Evolutionary conservation across 1,284 basidiomycete species (phyloP).

Genomic region (Cutaneotrichosporon dermatis): DNA sequence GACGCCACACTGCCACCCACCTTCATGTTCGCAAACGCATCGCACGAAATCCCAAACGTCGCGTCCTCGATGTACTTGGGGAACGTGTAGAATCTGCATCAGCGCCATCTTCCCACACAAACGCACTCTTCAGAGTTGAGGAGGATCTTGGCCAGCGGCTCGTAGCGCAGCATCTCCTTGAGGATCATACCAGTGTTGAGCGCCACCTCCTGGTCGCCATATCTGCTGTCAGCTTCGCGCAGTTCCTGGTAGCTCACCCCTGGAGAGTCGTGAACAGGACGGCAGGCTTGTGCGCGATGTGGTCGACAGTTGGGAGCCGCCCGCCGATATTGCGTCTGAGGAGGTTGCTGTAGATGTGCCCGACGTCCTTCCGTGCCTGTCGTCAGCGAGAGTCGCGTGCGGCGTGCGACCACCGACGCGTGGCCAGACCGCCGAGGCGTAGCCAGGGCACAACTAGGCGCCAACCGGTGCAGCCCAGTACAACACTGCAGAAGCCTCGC

Average conservation of each 20-base stretch:
- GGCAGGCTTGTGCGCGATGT: constrained; percentile 76
- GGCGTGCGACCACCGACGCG: no score
- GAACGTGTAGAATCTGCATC: constrained; percentile 84
- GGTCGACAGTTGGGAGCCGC: constrained; percentile 91
- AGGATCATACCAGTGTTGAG: constrained; percentile 98
- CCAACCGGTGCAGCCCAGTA: no score
- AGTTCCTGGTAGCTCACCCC: constrained; percentile 58
- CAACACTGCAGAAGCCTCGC: no score
- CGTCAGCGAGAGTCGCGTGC: background rate
- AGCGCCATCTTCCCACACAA: constrained; percentile 7
- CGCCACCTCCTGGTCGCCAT: constrained; percentile 89
- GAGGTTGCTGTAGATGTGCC: constrained; percentile 95
- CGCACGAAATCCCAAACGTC: constrained; percentile 96
- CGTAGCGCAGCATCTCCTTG: constrained; percentile 93
- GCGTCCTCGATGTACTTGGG: constrained; percentile 96
- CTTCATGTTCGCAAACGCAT: constrained; percentile 94
- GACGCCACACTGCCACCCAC: constrained; percentile 30
- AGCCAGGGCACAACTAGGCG: no score
- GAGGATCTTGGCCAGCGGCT: constrained; percentile 82
- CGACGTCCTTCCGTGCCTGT: constrained; percentile 76
- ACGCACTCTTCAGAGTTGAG: constrained; percentile 88
- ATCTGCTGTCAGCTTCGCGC: constrained; percentile 54
- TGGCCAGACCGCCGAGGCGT: background rate
- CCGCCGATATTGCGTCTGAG: constrained; percentile 89
- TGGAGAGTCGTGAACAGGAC: constrained; percentile 83